Base-by-base conservation (phyloP, 2,329 filamentous ascomycete genomes). In the Pestalotiopsis fici region DNA sequence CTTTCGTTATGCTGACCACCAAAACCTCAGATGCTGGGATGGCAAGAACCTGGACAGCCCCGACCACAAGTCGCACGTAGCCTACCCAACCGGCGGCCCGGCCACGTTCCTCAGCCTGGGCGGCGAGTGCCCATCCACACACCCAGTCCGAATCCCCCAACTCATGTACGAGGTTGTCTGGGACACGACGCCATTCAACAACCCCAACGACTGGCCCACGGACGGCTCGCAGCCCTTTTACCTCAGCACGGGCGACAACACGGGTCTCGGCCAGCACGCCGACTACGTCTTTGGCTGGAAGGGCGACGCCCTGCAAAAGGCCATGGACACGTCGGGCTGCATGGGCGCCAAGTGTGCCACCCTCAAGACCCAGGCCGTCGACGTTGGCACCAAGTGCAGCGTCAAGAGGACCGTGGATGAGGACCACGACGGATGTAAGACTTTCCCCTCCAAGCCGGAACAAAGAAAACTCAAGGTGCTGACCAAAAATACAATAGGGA, bases 161-260 rank as follows among this genome's bases (percentile, higher is more conserved):
- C 81, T 91, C 66, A 90, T 91, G 80, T 87, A 82, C 71, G 88
- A 90, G 76, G 84, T 88, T 65, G 83, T 88, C 73, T 91, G 84
- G 82, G 76, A 82, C 64, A 77, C 75, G 11, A 70, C 68, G 39
- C 66, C 67, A 3, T 76, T 77, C 66, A 76, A 76, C 39, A 69
- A 75, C 65, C 60, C 67, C 63, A 64, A 67, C 15, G n/a, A 76
- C 3, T 76, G 74, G 74, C 74, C 74, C 13, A 71, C 73, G 59
- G 75, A 76, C 60, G 75, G 75, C 54, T 77, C 75, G 43, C 75
- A 77, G 64, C 75, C 75, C 1, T 77, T 76, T 57, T 71, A 76
- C 37, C 76, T 73, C 71, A 75, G 73, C 64, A 75, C 71, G 21
- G 69, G 68, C 11, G 74, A 77, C 37, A 74, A 76, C 57, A 81